Percentiles rank a stretch among this genome's conserved stretches.
These are phyloP conservation scores for Termitomyces sp. DNA, from an alignment of 768 basidiomycete species.

Conservation along the genomic window DNA sequence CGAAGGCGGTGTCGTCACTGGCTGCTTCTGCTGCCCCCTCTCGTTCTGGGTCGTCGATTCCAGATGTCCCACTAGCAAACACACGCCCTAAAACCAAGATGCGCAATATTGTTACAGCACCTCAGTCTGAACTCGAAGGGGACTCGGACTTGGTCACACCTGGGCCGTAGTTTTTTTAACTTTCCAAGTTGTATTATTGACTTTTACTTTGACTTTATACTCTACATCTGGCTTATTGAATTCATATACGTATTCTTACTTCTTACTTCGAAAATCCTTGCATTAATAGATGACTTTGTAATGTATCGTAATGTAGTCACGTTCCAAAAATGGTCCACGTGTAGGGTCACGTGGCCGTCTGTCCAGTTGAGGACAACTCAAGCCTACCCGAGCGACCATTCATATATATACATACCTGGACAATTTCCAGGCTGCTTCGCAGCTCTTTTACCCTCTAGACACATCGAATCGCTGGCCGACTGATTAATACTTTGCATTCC, in stretches of 20 bases:
- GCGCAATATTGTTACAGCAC: slow-evolving; percentile 56
- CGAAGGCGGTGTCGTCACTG: slow-evolving; percentile 33
- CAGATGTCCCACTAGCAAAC: slow-evolving; percentile 34
- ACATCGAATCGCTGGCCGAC: slow-evolving; percentile 16
- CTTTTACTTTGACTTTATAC: not conserved
- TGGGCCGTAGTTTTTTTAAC: slow-evolving; percentile 19
- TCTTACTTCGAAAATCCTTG: not conserved
- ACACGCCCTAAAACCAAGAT: slow-evolving; percentile 61
- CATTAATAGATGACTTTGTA: no score
- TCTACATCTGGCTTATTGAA: not conserved
- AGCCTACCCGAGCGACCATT: not conserved
- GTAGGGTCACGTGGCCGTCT: slow-evolving; percentile 14
- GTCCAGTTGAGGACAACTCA: not conserved
- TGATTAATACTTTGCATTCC: not conserved
- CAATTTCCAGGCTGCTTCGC: slow-evolving; percentile 4
- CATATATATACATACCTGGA: not conserved
- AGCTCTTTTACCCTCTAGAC: slow-evolving; percentile 9
- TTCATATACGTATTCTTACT: not conserved
- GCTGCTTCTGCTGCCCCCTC: slow-evolving; percentile 52
- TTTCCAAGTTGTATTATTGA: not conserved
- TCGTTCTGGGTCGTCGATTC: slow-evolving; percentile 51
- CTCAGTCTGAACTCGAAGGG: slow-evolving; percentile 44
- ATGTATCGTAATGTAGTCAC: no score
- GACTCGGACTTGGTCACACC: slow-evolving; percentile 42
- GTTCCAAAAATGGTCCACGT: slow-evolving; percentile 4